Evolutionary conservation across 306 rosid genomes (phyloP).

Genomic region (Medicago ruthenica): DNA sequence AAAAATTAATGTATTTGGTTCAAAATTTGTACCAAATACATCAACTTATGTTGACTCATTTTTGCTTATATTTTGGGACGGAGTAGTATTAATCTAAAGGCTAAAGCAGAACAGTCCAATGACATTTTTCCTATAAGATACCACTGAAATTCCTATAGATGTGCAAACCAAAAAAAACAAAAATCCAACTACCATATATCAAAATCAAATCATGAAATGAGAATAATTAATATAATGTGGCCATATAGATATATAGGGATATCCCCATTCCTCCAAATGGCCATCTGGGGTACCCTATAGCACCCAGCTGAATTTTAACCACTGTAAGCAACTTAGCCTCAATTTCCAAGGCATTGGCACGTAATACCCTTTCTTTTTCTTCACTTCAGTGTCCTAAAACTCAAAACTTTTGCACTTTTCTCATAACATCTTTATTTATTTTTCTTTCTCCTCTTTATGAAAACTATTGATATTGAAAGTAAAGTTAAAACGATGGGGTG

Average conservation of each 20-base stretch:
- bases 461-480: background rate
- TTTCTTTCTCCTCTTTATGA: background rate
- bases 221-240: background rate
- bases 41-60: too few species aligned
- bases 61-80: too few species aligned
- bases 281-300: conserved; percentile 43
- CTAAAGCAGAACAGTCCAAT: too few species aligned
- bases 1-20: too few species aligned
- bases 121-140: background rate
- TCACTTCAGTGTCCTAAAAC: conserved; percentile 46
- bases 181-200: background rate
- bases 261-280: conserved; percentile 49
- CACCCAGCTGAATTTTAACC: conserved; percentile 44
- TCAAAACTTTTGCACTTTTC: conserved; percentile 38
- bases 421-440: background rate
- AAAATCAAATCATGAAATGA: background rate
- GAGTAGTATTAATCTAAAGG: too few species aligned
- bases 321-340: conserved; percentile 52
- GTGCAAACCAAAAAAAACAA: background rate
- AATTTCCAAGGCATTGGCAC: conserved; percentile 65
- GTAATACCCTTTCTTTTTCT: conserved; percentile 20
- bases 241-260: conserved; percentile 32
- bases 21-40: too few species aligned
- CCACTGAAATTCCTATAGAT: background rate
- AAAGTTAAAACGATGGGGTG: conserved; percentile 40